Evolutionary conservation across 306 rosid genomes (phyloP), one percentile per base, ranked within the genome.

Genomic region (Cicer cuneatum): DNA sequence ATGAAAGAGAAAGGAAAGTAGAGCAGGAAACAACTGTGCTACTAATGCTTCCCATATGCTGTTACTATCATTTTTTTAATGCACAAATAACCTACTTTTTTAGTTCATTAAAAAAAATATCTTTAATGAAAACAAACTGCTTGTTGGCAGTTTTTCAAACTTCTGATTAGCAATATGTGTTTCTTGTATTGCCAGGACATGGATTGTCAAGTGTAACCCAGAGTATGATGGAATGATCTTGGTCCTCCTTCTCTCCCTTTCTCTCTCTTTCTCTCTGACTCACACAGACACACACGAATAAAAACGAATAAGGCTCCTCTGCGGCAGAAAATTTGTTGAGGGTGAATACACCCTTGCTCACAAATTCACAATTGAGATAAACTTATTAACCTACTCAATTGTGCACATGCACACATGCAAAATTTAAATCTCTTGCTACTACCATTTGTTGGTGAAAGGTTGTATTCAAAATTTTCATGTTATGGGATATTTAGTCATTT

Each of bases 201-300:
- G 96, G 90, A 87, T 89, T 83, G 95, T 89, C 85, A 85, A 81
- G 83, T 90, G 90, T 80, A 92, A 95, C 78, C 98, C 98, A 63
- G 96, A 92, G 84, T 86, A 86, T 40, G 93, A 92, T 3, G 89
- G 90, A 77, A 74, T 95, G 80, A 90, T 95, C 66, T 80, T 95
- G 99, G 98, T 94, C 40, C 13, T 71, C 76, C 74, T 83, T 87
- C 82, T 72, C 56, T 78, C 84, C 74, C 87, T 81, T 79, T 73
- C 78, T 49, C 81, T 67, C 57, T 24, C 77, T 15, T 73, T 48
- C 64, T 48, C 73, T 33, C 49, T 39, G 56, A 41, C 43, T 11
- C 18, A 16, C 75, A 1, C 24, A 13, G 47, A 3, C 46, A 11
- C 46, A 6, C 53, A 6, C 65, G 21, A 19, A 51, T 43, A 38